These are phyloP conservation scores for Pichia sp. DNA, from an alignment of 1,139 yeast genomes.

Conservation along the genomic window DNA sequence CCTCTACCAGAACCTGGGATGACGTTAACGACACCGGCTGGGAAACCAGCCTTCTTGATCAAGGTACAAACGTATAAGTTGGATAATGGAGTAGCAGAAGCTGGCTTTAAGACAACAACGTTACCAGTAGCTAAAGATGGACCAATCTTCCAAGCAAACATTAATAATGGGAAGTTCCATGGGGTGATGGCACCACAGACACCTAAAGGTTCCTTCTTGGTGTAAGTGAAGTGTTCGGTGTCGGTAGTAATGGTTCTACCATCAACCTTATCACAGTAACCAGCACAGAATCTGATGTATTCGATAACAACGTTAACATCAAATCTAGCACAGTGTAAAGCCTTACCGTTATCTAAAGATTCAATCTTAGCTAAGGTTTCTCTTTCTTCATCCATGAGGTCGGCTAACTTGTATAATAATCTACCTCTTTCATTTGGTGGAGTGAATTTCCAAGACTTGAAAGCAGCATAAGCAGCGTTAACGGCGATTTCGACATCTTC, in stretches of 20 bases:
- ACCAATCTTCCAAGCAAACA: constrained; percentile 85
- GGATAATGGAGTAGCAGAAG: constrained; percentile 82
- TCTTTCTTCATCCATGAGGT: constrained; percentile 55
- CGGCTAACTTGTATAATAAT: constrained; percentile 63
- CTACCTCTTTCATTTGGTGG: constrained; percentile 57
- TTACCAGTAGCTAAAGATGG: constrained; percentile 85
- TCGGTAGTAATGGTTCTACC: constrained; percentile 73
- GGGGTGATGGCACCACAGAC: constrained; percentile 84
- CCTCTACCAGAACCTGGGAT: constrained; percentile 77
- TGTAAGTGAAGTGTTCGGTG: constrained; percentile 56
- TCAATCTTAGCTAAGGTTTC: constrained; percentile 69
- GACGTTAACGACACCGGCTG: constrained; percentile 76
- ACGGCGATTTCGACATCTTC: constrained; percentile 63
- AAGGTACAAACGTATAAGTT: constrained; percentile 65
- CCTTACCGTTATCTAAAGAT: constrained; percentile 82
- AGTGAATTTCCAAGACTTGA: constrained; percentile 43
- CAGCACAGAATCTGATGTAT: constrained; percentile 71
- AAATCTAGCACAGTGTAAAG: constrained; percentile 51
- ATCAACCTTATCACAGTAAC: constrained; percentile 75
- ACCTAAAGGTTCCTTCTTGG: constrained; percentile 67
- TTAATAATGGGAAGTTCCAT: constrained; percentile 85
- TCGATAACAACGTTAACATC: constrained; percentile 59
- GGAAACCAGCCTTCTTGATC: constrained; percentile 69
- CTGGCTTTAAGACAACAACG: constrained; percentile 75
- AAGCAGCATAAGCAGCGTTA: constrained; percentile 54